Evolutionary conservation across 306 rosid genomes (phyloP), one percentile per base, ranked within the genome.

Genomic region (Urtica urens): DNA sequence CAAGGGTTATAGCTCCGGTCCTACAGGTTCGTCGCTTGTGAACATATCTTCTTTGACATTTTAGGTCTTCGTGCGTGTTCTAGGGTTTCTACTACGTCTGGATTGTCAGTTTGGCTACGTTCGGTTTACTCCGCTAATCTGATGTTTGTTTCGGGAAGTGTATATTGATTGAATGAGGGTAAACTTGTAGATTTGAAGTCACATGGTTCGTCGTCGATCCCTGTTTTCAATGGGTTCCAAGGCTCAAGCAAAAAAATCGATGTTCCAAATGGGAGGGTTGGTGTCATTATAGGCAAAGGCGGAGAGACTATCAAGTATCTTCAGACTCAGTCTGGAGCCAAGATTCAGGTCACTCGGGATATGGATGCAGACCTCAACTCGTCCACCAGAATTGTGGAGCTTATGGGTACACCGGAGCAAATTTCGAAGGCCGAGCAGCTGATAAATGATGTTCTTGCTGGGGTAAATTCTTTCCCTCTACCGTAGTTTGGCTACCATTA

Each of bases 271-370:
- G 99, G 94, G 7, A 82, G 96, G 64, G 96, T 92, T 11, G 99
- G 99, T 49, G 96, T 92, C 4, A 86, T 92, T 49, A 86, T 92
- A 63, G 99, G 99, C 25, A 92, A 92, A 68, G 84, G 79, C 3
- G 99, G 99, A 18, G 99, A 92, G 64, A 92, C 99, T 23, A 92
- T 92, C 48, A 92, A 92, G 76, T 82, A 79, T 70, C 96, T 92
- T 33, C 99, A 92, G 61, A 49, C 71, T 51, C 96, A 85, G 55
- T 92, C 99, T 46, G 99, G 96, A 1, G 99, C 99, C 2, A 85
- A 85, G 74, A 92, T 92, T 54, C 99, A 92, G 41, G 87, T 92
- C 60, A 92, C 99, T 6, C 80, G 99, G 18, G 99, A 92, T 46
- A 74, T 72, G 66, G 99, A 92, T 15, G 94, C 94, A 3, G 96